Evolutionary conservation across 192 early-diverging fungal genomes (phyloP).

Genomic region (Linnemannia elongata): DNA sequence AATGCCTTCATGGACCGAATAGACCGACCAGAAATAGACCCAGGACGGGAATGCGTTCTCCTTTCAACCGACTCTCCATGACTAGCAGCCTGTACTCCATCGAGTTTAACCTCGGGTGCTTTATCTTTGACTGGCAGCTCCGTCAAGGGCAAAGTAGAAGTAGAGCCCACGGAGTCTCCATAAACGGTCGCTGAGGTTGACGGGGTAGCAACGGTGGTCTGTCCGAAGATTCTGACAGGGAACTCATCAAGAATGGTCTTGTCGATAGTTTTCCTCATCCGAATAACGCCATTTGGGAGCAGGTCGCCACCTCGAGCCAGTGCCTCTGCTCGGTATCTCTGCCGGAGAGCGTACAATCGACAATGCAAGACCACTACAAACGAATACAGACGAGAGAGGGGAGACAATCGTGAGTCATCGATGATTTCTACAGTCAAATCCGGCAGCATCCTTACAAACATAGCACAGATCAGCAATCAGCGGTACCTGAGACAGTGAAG

Average conservation of each 20-base stretch:
- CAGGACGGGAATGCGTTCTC: constrained; percentile 19
- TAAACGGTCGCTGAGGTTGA: background rate
- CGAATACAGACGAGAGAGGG: background rate
- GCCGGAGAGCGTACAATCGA: constrained; percentile 36
- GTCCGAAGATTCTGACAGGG: constrained; percentile 34
- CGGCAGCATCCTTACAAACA: no score
- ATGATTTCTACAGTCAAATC: background rate
- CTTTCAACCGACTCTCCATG: background rate
- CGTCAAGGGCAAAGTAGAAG: background rate
- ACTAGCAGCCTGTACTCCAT: background rate
- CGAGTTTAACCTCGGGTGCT: background rate
- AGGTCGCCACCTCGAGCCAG: constrained; percentile 38
- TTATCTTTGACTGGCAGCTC: background rate
- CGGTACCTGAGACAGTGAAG: constrained; percentile 46
- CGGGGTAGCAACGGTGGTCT: background rate
- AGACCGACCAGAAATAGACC: constrained; percentile 25
- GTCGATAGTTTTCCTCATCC: constrained; percentile 32
- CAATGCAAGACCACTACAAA: constrained; percentile 39
- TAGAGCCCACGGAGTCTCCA: background rate
- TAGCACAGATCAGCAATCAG: no score
- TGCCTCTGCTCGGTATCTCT: constrained; percentile 38
- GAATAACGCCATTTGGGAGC: constrained; percentile 42
- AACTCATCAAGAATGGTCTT: constrained; percentile 33
- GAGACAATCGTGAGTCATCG: background rate
- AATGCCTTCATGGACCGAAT: constrained; percentile 33